Evolutionary conservation across 73 alveolate genomes (phyloP).

Genomic region (Tetrahymena borealis): DNA sequence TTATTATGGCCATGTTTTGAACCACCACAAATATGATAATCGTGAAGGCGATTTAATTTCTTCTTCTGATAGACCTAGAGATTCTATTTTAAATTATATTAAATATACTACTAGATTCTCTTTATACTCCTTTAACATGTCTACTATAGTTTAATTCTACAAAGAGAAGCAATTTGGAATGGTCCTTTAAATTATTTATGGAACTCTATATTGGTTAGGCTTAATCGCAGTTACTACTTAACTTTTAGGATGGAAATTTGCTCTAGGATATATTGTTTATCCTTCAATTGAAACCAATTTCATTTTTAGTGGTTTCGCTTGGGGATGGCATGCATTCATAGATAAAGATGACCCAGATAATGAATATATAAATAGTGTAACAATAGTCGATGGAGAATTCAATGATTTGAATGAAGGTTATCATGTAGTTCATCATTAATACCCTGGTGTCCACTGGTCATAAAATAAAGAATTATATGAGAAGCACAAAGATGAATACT

Average conservation of each 20-base stretch:
- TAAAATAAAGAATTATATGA: not conserved
- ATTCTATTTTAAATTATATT: not conserved
- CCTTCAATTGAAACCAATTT: not conserved
- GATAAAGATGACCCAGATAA: not conserved
- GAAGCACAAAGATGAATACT: constrained; percentile 4
- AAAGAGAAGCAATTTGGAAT: not conserved
- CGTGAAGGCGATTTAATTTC: not conserved
- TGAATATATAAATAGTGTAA: not conserved
- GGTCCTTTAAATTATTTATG: not conserved
- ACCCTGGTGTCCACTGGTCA: constrained; percentile 3
- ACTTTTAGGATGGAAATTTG: not conserved
- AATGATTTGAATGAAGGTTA: not conserved
- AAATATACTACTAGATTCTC: not conserved
- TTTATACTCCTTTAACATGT: not conserved
- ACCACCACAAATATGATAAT: constrained; percentile 1
- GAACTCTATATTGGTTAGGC: not conserved
- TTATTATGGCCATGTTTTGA: not conserved
- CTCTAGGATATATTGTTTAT: not conserved
- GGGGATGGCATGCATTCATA: constrained; percentile 12
- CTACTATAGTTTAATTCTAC: not conserved
- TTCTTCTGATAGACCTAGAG: not conserved
- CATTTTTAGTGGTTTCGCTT: not conserved
- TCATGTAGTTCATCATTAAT: constrained; percentile 2
- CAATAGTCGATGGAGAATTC: not conserved
- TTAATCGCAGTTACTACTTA: not conserved